Percentiles rank a stretch among this genome's conserved stretches.
These are phyloP conservation scores for Vitis hybrid DNA, from an alignment of 177 flowering plant genomes.

Conservation along the genomic window DNA sequence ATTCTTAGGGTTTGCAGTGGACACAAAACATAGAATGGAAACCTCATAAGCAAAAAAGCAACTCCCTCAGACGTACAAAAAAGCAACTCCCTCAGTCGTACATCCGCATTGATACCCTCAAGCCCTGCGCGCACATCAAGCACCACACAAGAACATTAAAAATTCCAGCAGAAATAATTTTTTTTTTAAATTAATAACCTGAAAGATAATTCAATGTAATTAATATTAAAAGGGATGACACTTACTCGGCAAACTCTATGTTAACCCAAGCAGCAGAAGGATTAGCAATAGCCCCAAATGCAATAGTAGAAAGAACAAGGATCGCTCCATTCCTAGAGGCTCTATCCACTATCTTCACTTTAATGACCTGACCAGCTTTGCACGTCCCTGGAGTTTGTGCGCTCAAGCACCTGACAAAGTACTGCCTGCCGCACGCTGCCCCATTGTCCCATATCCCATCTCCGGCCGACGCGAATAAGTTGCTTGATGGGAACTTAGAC, in stretches of 20 bases:
- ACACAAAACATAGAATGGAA: no score
- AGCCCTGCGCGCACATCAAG: no score
- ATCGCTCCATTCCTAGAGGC: slow-evolving; percentile 35
- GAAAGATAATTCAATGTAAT: no score
- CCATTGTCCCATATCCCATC: slow-evolving; percentile 84
- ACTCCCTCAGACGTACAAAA: no score
- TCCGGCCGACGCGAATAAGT: slow-evolving; percentile 62
- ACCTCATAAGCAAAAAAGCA: no score
- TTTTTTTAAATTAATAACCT: neutral
- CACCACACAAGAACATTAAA: no score
- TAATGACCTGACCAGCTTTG: slow-evolving; percentile 32
- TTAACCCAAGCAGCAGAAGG: slow-evolving; percentile 20
- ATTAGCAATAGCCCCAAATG: slow-evolving; percentile 43
- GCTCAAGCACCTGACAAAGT: slow-evolving; percentile 58
- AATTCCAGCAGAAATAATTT: no score
- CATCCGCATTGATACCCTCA: no score
- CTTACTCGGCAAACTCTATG: slow-evolving; percentile 50
- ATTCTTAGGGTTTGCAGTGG: no score
- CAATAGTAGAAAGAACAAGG: slow-evolving; percentile 48
- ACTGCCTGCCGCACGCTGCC: slow-evolving; percentile 71
- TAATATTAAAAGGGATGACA: neutral
- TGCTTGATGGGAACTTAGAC: slow-evolving; percentile 48
- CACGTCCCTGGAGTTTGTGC: slow-evolving; percentile 33
- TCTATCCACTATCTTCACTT: slow-evolving; percentile 50
- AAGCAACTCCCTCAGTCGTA: no score